Evolutionary conservation across 2,329 filamentous ascomycete species (phyloP), one percentile per base, ranked within the genome.

Genomic region (Pseudopyricularia javanii): DNA sequence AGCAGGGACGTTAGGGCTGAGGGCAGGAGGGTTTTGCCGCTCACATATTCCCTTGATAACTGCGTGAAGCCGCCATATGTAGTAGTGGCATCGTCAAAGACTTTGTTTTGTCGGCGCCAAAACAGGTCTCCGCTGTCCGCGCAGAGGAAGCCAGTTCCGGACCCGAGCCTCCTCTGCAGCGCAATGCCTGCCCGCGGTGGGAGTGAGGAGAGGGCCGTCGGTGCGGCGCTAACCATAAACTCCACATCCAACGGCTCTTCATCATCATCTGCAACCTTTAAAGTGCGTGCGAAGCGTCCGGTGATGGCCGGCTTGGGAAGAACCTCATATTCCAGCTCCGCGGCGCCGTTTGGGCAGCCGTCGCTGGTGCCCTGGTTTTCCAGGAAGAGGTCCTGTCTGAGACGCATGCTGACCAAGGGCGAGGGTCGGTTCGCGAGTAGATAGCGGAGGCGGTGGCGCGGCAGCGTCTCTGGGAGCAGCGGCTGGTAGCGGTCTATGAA

Each of bases 91-190:
- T 51, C 49, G 24, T 26, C 35, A 7, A 24, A 8, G 9, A 20
- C 20, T 24, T 22, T 45, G 22, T 11, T 20, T 6, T 45, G 40
- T 22, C 15, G 56, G 54, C n/a, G 55, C 54, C 24, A 62, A 50
- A 28, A 57, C 17, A 12, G 73, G 50, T 71, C 66, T 4, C 72
- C 72, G 35, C 64, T 72, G 56, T 75, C 72, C 4, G 63, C 62
- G 24, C 68, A 64, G 34, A 68, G 49, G 48, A 72, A 73, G 11
- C 61, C 62, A 0, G 62, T 66, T 7, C 70, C 70, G 14, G 57
- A 40, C 1, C 61, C 62, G 2, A 69, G 54, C 8, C 62, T 62
- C 22, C 65, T 63, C 50, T 67, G 65, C 5, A 69, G 54, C 3
- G 66, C 68, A 7, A 68, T 53, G 8, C 64, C 62, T 12, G 66